phyloP scores from a whole-genome alignment of 2,329 filamentous ascomycete genomes.

The Gaeumannomyces sp. region DNA sequence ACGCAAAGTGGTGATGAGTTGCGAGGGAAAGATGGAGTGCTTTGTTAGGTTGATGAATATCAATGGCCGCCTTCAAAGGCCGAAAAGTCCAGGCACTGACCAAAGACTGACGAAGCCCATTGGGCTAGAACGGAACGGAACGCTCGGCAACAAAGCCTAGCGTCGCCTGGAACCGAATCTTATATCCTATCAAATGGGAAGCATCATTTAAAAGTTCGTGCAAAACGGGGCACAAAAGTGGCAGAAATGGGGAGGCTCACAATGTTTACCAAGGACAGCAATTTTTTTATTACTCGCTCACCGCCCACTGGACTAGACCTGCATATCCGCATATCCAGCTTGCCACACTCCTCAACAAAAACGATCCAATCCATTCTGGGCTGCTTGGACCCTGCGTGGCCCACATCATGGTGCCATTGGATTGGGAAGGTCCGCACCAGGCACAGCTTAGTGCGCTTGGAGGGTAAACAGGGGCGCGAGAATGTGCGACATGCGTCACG shows the following conservation, averaged over 20 bases:
- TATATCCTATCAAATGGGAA: not conserved
- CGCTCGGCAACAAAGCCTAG: not conserved
- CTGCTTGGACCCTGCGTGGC: not conserved
- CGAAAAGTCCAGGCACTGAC: too few relatives aligned
- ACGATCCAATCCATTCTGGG: not conserved
- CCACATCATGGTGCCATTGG: not conserved
- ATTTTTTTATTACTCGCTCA: not conserved
- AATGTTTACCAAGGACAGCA: not conserved
- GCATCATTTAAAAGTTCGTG: not conserved
- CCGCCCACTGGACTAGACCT: not conserved
- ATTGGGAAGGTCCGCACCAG: not conserved
- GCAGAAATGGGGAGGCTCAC: not conserved
- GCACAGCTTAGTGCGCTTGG: not conserved
- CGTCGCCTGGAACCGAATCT: not conserved
- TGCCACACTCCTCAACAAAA: not conserved
- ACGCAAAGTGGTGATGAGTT: too few relatives aligned
- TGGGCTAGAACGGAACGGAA: not conserved
- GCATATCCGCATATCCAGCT: too few relatives aligned
- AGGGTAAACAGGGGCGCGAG: not conserved
- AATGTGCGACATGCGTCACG: not conserved
- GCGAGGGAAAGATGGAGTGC: too few relatives aligned
- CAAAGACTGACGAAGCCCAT: not conserved
- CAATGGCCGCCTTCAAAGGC: not conserved
- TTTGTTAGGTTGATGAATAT: too few relatives aligned
- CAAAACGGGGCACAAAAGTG: not conserved